Percentiles rank a stretch among this genome's conserved stretches.
Conservation (phyloP, 2,329 filamentous ascomycete genomes). For the Fusarium torulosum region DNA sequence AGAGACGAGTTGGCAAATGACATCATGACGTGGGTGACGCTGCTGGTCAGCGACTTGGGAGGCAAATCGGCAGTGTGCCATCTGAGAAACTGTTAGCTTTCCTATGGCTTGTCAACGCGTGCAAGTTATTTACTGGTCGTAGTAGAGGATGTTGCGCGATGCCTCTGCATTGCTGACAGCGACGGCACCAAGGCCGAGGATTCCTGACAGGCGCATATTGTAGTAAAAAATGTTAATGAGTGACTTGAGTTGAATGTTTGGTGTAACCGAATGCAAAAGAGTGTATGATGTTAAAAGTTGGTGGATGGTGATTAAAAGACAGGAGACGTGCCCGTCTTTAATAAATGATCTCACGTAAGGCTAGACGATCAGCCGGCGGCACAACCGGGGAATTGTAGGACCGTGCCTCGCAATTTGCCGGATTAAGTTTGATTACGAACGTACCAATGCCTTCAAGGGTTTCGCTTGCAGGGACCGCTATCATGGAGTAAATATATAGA, state of each 20-base stretch:
- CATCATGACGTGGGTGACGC: slow-evolving; percentile 68
- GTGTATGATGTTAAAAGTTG: not conserved
- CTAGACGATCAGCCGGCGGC: not conserved
- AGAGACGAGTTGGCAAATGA: slow-evolving; percentile 64
- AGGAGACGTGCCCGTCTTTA: not conserved
- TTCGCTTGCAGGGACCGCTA: not conserved
- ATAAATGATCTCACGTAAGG: not conserved
- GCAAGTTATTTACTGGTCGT: slow-evolving; percentile 57
- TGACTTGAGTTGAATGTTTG: not conserved
- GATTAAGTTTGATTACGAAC: slow-evolving; percentile 24
- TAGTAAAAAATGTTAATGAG: not conserved
- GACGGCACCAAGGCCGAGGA: not conserved
- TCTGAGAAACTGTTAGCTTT: slow-evolving; percentile 46
- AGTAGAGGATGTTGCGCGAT: slow-evolving; percentile 58
- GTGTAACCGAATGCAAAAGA: not conserved
- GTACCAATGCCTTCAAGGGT: no score
- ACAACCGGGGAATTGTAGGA: not conserved
- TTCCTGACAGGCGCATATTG: slow-evolving; percentile 9
- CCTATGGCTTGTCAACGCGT: rapidly evolving
- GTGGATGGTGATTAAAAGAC: not conserved
- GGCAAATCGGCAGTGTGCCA: slow-evolving; percentile 57
- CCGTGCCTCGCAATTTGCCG: not conserved
- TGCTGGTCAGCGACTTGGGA: slow-evolving; percentile 53
- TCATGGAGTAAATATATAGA: not conserved
- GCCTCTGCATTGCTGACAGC: slow-evolving; percentile 25